Conservation (phyloP, 768 basidiomycete genomes). For the Termitomyces sp. region DNA sequence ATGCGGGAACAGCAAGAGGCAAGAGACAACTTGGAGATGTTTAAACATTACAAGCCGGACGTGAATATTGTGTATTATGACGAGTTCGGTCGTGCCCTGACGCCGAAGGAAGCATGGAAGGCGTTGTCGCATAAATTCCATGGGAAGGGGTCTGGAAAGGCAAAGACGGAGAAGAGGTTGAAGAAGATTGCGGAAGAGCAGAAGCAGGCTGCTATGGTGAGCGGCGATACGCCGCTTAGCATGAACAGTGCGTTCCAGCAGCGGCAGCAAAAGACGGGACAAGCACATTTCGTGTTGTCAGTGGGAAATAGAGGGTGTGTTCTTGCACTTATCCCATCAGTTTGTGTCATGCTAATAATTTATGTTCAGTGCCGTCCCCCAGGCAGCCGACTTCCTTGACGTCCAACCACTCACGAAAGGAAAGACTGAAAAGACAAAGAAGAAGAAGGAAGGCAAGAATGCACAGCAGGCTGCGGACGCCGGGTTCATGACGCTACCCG, state of each 20-base stretch:
- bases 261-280: slow-evolving; percentile 90
- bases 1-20: slow-evolving; percentile 90
- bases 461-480: slow-evolving; percentile 41
- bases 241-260: slow-evolving; percentile 94
- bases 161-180: slow-evolving; percentile 94
- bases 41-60: slow-evolving; percentile 95
- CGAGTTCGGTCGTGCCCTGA: slow-evolving; percentile 85
- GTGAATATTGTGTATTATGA: slow-evolving; percentile 96
- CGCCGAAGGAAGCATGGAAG: slow-evolving; percentile 98
- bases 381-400: slow-evolving; percentile 77
- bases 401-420: slow-evolving; percentile 78
- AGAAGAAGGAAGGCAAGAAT: slow-evolving; percentile 71
- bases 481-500: slow-evolving; percentile 74
- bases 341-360: slow-evolving; percentile 6
- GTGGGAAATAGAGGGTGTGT: slow-evolving; percentile 90
- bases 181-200: slow-evolving; percentile 98
- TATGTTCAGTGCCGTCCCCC: slow-evolving; percentile 73
- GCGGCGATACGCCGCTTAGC: slow-evolving; percentile 92
- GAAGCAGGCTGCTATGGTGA: slow-evolving; percentile 90
- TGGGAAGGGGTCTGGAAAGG: slow-evolving; percentile 93
- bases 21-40: slow-evolving; percentile 73
- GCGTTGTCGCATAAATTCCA: slow-evolving; percentile 97
- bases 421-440: slow-evolving; percentile 79
- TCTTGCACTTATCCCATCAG: slow-evolving; percentile 5
- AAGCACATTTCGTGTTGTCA: slow-evolving; percentile 94